Evolutionary conservation across 345 rosid genomes (phyloP).

Genomic region (Litchi chinensis): DNA sequence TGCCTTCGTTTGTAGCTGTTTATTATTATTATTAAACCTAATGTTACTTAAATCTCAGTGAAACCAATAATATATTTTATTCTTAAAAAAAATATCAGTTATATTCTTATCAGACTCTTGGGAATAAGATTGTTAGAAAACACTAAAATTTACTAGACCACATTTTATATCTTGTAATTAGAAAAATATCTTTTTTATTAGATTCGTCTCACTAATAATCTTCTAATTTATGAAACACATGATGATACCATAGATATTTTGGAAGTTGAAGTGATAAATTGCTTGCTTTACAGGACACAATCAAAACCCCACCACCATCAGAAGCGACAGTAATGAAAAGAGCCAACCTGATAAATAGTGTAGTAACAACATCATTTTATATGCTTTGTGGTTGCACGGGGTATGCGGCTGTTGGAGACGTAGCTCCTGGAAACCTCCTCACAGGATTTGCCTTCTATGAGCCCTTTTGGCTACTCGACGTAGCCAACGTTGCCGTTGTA

Average conservation of each 20-base stretch:
- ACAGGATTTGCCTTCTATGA: conserved; percentile 57
- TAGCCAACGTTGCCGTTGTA: conserved; percentile 54
- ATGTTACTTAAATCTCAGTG: too few relatives aligned
- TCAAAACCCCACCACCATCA: conserved; percentile 50
- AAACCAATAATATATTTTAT: too few relatives aligned
- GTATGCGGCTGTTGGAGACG: conserved; percentile 55
- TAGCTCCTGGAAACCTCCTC: conserved; percentile 55
- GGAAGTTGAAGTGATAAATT: background rate
- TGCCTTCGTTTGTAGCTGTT: too few relatives aligned
- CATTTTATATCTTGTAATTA: background rate
- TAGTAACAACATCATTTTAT: conserved; percentile 46
- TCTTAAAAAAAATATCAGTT: too few relatives aligned
- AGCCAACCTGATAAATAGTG: conserved; percentile 37
- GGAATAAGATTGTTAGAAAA: too few relatives aligned
- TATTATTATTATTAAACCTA: too few relatives aligned
- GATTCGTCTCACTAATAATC: background rate
- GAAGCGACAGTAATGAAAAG: conserved; percentile 52
- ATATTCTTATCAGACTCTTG: too few relatives aligned
- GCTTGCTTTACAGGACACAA: conserved; percentile 37
- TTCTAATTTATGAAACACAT: background rate
- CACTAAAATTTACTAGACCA: too few relatives aligned
- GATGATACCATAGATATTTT: background rate
- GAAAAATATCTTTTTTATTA: too few relatives aligned
- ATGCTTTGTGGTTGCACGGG: conserved; percentile 62
- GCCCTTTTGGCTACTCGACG: conserved; percentile 63